These are phyloP conservation scores for Pseudoneurospora amorphoporcata DNA, from an alignment of 495 filamentous ascomycete species.

Conservation along the genomic window DNA sequence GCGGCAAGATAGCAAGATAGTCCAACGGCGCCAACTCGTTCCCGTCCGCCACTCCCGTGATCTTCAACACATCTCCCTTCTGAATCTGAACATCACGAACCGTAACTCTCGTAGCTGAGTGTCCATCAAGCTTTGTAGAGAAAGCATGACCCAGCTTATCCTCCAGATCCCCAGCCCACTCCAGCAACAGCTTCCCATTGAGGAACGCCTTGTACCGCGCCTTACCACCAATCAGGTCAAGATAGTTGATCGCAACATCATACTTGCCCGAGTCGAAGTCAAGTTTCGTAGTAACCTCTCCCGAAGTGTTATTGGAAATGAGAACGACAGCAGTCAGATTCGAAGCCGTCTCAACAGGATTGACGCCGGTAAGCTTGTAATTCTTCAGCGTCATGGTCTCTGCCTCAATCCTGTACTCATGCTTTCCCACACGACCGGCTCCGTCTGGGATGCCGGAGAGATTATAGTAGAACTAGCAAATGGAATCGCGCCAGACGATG, in stretches of 20 bases:
- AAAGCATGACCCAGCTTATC: slow-evolving; percentile 45
- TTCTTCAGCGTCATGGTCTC: slow-evolving; percentile 49
- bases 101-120: slow-evolving; percentile 52
- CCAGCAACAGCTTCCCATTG: slow-evolving; percentile 40
- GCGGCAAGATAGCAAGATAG: slow-evolving; percentile 53
- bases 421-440: slow-evolving; percentile 41
- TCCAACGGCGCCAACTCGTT: slow-evolving; percentile 54
- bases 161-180: slow-evolving; percentile 50
- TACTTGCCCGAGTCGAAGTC: slow-evolving; percentile 44
- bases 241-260: slow-evolving; percentile 57
- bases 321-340: slow-evolving; percentile 17
- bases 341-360: slow-evolving; percentile 47
- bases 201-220: slow-evolving; percentile 40
- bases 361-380: slow-evolving; percentile 40
- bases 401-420: slow-evolving; percentile 55
- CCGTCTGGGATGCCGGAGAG: slow-evolving; percentile 49
- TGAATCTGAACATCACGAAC: slow-evolving; percentile 41
- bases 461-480: slow-evolving; percentile 50
- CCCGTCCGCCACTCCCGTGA: slow-evolving; percentile 49
- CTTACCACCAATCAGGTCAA: slow-evolving; percentile 46
- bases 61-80: slow-evolving; percentile 47
- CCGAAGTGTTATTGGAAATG: slow-evolving; percentile 33
- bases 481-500: slow-evolving; percentile 57
- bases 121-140: slow-evolving; percentile 48
- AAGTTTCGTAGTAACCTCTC: slow-evolving; percentile 38